Percentiles rank a stretch among this genome's conserved stretches.
Evolutionary conservation across 2,329 filamentous ascomycete genomes (phyloP).

Genomic region (Shiraia bambusicola): DNA sequence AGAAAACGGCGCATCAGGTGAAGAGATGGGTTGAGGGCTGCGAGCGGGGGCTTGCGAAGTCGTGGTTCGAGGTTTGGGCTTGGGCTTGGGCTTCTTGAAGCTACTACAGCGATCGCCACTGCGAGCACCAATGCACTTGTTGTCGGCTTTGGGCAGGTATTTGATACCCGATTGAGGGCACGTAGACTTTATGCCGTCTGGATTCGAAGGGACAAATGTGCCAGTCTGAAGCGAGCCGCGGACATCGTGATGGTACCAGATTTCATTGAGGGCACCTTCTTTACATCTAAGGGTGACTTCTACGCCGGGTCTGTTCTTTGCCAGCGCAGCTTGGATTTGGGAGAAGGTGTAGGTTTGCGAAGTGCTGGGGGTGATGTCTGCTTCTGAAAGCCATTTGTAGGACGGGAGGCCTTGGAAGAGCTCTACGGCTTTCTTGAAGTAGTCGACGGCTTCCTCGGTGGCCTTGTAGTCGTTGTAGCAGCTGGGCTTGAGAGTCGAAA

Average conservation of each 20-base stretch:
- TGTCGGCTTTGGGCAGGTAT: constrained; percentile 61
- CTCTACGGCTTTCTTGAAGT: constrained; percentile 65
- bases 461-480: constrained; percentile 63
- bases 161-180: constrained; percentile 66
- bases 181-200: constrained; percentile 60
- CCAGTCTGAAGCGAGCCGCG: constrained; percentile 61
- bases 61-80: constrained; percentile 25
- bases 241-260: constrained; percentile 66
- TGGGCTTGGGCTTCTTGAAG: too few species aligned
- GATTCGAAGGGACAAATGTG: constrained; percentile 59
- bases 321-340: constrained; percentile 62
- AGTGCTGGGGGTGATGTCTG: constrained; percentile 59
- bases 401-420: constrained; percentile 68
- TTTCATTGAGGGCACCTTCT: constrained; percentile 52
- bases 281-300: constrained; percentile 63
- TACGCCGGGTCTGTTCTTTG: constrained; percentile 53
- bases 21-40: constrained; percentile 29
- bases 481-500: constrained; percentile 64
- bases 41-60: constrained; percentile 28
- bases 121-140: too few species aligned
- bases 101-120: too few species aligned
- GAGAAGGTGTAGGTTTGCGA: constrained; percentile 60
- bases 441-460: constrained; percentile 67
- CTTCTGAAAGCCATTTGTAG: constrained; percentile 62
- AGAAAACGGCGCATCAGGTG: constrained; percentile 51